Evolutionary conservation across 1,284 basidiomycete genomes (phyloP).

Genomic region (Tranzscheliella williamsii): DNA sequence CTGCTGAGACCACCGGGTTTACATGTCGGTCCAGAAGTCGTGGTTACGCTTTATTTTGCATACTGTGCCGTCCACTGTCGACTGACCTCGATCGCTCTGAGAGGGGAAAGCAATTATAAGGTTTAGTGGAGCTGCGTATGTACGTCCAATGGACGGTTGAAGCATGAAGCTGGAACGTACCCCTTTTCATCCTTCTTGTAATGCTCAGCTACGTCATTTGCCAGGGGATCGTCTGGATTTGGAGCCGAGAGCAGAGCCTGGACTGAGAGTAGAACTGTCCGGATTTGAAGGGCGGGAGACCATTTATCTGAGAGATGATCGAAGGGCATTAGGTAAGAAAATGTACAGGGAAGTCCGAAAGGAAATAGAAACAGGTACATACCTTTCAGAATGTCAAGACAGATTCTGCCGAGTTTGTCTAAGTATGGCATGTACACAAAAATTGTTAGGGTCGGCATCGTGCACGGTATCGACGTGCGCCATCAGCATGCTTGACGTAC

Average conservation of each 20-base stretch:
- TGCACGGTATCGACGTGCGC: no score
- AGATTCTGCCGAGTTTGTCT: conserved; percentile 98
- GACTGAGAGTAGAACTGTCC: conserved; percentile 92
- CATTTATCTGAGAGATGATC: conserved; percentile 77
- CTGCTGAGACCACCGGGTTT: no score
- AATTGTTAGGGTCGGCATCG: neutral
- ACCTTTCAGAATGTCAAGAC: conserved; percentile 96
- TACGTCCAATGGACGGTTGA: neutral
- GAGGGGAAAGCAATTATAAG: neutral
- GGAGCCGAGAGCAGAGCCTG: conserved; percentile 93
- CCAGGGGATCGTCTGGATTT: conserved; percentile 98
- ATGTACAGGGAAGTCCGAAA: neutral
- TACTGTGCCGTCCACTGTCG: conserved; percentile 55
- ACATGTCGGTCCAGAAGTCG: no score
- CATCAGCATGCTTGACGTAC: conserved; percentile 64
- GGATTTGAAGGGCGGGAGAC: conserved; percentile 97
- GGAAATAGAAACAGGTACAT: neutral
- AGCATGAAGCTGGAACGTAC: conserved; percentile 64
- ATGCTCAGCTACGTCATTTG: conserved; percentile 88
- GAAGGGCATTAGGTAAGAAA: neutral
- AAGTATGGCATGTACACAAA: no score
- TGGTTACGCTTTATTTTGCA: conserved; percentile 20
- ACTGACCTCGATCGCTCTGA: conserved; percentile 56
- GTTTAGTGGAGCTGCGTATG: no score
- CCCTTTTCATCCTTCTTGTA: conserved; percentile 97